Evolutionary conservation across 495 filamentous ascomycete species (phyloP).

Genomic region (Arthonia radiata): DNA sequence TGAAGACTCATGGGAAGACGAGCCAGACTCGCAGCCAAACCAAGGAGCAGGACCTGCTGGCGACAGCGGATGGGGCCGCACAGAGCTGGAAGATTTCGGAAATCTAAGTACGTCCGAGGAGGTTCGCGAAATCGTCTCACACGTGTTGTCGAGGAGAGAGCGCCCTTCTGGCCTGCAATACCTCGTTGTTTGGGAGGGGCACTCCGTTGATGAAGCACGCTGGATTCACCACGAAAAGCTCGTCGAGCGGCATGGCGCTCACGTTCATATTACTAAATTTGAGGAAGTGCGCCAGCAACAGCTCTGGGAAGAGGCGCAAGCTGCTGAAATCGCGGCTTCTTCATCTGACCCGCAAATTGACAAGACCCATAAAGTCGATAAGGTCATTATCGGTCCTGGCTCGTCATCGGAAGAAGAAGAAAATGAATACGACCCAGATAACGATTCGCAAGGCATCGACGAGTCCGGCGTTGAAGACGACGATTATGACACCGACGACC

Average conservation of each 20-base stretch:
- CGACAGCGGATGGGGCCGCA: conserved; percentile 14
- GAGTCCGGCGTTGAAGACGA: conserved; percentile 17
- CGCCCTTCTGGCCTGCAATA: conserved; percentile 23
- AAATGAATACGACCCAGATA: conserved; percentile 6
- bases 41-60: conserved; percentile 4
- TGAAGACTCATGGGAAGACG: conserved; percentile 10
- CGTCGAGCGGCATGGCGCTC: conserved; percentile 9
- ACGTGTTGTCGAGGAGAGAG: conserved; percentile 17
- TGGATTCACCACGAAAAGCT: conserved; percentile 21
- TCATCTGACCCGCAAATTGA: conserved; percentile 3
- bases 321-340: neutral
- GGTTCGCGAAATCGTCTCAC: conserved; percentile 10
- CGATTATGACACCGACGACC: conserved; percentile 13
- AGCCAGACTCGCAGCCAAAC: conserved; percentile 5
- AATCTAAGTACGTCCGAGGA: conserved; percentile 20
- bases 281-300: conserved; percentile 8
- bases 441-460: conserved; percentile 9
- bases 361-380: conserved; percentile 8
- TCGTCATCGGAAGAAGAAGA: conserved; percentile 9
- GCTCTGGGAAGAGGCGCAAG: conserved; percentile 5
- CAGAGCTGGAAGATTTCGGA: conserved; percentile 20
- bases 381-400: conserved; percentile 2
- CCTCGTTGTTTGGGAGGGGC: conserved; percentile 21
- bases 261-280: conserved; percentile 15
- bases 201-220: conserved; percentile 19